Evolutionary conservation across 495 filamentous ascomycete genomes (phyloP).

Genomic region (Lindgomyces ingoldianus): DNA sequence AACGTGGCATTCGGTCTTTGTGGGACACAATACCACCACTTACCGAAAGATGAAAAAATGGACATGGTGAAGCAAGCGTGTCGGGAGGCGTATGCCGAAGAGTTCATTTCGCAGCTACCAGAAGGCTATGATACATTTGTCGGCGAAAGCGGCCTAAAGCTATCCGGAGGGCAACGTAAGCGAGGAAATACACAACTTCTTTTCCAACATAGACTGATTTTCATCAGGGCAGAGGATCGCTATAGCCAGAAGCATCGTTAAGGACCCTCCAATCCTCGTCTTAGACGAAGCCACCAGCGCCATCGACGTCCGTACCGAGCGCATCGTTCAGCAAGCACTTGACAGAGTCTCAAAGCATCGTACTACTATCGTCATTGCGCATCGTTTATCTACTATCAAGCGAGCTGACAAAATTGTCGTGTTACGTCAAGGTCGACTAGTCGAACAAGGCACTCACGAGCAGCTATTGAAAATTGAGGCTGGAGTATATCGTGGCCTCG

Average conservation of each 20-base stretch:
- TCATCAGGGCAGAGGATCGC: slow-evolving; percentile 41
- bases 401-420: slow-evolving; percentile 94
- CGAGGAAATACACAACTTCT: too few relatives aligned
- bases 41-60: slow-evolving; percentile 34
- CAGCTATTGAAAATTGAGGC: slow-evolving; percentile 53
- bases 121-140: slow-evolving; percentile 44
- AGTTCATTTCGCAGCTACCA: slow-evolving; percentile 48
- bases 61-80: slow-evolving; percentile 36
- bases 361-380: slow-evolving; percentile 94
- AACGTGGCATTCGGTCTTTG: slow-evolving; percentile 40
- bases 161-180: slow-evolving; percentile 42
- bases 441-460: slow-evolving; percentile 83
- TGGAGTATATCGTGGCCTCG: slow-evolving; percentile 39
- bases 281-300: slow-evolving; percentile 65
- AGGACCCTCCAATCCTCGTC: slow-evolving; percentile 40
- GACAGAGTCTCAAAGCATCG: slow-evolving; percentile 81
- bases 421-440: slow-evolving; percentile 75
- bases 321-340: slow-evolving; percentile 91
- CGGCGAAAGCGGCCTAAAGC: slow-evolving; percentile 38
- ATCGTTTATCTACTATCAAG: slow-evolving; percentile 91
- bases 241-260: slow-evolving; percentile 42
- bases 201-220: too few relatives aligned
- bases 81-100: slow-evolving; percentile 45
- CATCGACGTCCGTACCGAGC: slow-evolving; percentile 91
- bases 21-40: slow-evolving; percentile 34